Evolutionary conservation across 139 green algal species (phyloP).

Genomic region (Chlorella sorokiniana): DNA sequence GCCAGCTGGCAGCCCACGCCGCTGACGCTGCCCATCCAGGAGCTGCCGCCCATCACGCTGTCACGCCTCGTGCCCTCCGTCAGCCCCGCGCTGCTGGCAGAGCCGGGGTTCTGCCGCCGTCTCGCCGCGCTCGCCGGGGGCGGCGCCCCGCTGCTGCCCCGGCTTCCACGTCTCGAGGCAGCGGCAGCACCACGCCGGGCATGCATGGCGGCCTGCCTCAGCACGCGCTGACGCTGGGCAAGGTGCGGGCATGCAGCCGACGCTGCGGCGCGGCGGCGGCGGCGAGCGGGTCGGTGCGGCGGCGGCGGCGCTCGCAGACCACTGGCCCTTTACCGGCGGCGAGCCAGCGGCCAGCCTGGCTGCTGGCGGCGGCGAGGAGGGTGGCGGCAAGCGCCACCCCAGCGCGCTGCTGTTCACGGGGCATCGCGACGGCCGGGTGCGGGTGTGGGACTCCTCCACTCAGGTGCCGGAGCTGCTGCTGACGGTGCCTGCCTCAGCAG

Average conservation of each 20-base stretch:
- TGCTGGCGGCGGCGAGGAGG: background rate
- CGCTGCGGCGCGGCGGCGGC: background rate
- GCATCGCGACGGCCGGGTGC: conserved; percentile 57
- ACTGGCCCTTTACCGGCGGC: conserved; percentile 46
- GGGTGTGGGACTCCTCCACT: conserved; percentile 51
- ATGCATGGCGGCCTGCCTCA: background rate
- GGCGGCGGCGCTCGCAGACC: background rate
- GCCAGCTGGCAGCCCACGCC: conserved; percentile 48
- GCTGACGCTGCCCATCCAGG: conserved; percentile 56
- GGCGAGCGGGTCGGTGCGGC: background rate
- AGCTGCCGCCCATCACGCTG: conserved; percentile 52
- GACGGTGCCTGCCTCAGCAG: conserved; percentile 42
- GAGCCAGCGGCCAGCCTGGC: conserved; percentile 16
- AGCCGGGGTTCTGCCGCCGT: conserved; percentile 4
- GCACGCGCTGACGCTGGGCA: conserved; percentile 26
- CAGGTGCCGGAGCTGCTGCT: conserved; percentile 46
- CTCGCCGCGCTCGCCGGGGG: background rate
- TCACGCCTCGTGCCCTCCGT: conserved; percentile 31
- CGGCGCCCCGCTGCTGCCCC: too few relatives aligned
- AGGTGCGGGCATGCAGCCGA: conserved; percentile 15
- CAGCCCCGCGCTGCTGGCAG: background rate
- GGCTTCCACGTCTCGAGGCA: too few relatives aligned
- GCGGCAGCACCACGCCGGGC: background rate
- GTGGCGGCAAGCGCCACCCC: conserved; percentile 15
- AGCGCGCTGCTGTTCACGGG: conserved; percentile 48